Evolutionary conservation across 495 filamentous ascomycete species (phyloP).

Genomic region (Trichoderma gamsii): DNA sequence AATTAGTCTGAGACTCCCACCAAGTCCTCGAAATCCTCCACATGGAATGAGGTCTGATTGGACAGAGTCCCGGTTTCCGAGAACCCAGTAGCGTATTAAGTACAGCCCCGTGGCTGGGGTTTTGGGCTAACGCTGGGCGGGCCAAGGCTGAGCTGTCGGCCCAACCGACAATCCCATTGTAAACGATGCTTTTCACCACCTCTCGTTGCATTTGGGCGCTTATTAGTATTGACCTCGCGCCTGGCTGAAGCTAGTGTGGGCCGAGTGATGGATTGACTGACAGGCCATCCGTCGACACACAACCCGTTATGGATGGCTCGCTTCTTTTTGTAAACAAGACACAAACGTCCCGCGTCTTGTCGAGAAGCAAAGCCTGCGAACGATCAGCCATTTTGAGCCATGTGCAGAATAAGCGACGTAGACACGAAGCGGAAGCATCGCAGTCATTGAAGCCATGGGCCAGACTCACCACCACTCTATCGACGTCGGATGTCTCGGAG

Average conservation of each 20-base stretch:
- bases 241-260: not conserved
- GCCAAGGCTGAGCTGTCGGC: not conserved
- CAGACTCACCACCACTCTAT: not conserved
- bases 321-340: constrained; percentile 1
- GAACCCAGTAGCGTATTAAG: not conserved
- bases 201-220: not conserved
- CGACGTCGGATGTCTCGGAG: not conserved
- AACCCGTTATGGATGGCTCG: not conserved
- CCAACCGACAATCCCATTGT: not conserved
- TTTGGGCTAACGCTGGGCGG: not conserved
- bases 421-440: not conserved
- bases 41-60: not conserved
- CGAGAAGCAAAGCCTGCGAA: not conserved
- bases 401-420: constrained; percentile 1
- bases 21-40: not conserved
- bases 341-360: not conserved
- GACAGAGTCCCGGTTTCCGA: not conserved
- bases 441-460: not conserved
- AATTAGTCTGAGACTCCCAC: not conserved
- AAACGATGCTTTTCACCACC: not conserved
- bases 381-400: not conserved
- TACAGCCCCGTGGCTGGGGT: not conserved
- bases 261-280: not conserved
- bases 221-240: not conserved
- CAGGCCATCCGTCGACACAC: not conserved